Conservation (phyloP, 2,329 filamentous ascomycete genomes). For the Neopestalotiopsis sp. region DNA sequence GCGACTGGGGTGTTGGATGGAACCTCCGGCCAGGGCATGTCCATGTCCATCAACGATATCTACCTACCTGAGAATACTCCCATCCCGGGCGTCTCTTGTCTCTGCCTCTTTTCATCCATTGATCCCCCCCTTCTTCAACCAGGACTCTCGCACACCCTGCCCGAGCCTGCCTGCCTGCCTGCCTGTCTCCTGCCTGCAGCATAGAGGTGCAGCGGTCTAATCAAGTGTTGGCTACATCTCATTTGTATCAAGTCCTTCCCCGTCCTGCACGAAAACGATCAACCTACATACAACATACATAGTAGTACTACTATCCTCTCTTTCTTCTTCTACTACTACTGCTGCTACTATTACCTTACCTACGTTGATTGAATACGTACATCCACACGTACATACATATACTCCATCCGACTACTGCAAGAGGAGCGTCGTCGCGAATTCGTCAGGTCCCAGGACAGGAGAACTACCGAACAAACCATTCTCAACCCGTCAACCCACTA, state of each 20-base stretch:
- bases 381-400: not conserved
- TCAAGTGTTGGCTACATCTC: conserved; percentile 10
- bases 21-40: not conserved
- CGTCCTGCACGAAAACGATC: conserved; percentile 1
- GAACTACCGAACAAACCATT: too few species aligned
- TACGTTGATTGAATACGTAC: not conserved
- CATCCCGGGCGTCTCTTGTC: not conserved
- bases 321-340: not conserved
- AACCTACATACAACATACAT: conserved; percentile 3
- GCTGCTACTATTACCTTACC: not conserved
- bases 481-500: not conserved
- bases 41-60: not conserved
- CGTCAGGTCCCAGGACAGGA: too few species aligned
- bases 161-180: not conserved
- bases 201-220: conserved; percentile 5
- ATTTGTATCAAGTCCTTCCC: conserved; percentile 7
- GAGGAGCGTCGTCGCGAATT: not conserved
- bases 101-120: not conserved
- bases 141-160: not conserved
- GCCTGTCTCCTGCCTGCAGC: not conserved
- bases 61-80: not conserved
- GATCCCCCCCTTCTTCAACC: conserved; percentile 8
- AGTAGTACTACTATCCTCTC: not conserved
- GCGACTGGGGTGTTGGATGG: not conserved
- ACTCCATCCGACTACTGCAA: not conserved